Evolutionary conservation across 1,139 yeast genomes (phyloP).

Genomic region (Diutina siamensis): DNA sequence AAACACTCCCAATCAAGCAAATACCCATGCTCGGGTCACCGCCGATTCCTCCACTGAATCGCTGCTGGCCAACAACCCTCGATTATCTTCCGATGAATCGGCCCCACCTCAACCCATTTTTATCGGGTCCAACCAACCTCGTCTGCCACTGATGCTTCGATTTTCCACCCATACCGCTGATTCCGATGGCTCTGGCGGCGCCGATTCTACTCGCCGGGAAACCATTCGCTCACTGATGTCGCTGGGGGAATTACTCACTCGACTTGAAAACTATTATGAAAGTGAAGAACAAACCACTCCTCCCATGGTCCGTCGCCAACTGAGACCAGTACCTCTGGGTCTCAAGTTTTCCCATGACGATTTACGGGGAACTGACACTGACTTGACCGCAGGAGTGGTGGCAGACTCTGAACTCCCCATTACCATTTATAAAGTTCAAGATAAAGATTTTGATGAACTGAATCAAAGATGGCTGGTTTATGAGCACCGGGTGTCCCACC

Average conservation of each 20-base stretch:
- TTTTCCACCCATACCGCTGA: neutral
- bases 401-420: neutral
- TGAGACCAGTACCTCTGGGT: neutral
- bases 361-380: neutral
- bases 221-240: constrained; percentile 3
- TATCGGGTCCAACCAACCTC: neutral
- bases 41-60: neutral
- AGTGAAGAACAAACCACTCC: neutral
- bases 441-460: constrained; percentile 4
- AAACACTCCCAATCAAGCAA: neutral
- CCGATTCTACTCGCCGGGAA: neutral
- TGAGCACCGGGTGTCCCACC: neutral
- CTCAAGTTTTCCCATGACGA: neutral
- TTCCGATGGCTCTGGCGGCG: neutral
- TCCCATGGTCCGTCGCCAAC: neutral
- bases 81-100: neutral
- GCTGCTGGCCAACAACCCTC: neutral
- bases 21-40: neutral
- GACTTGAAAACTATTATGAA: constrained; percentile 1
- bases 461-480: constrained; percentile 2
- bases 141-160: constrained; percentile 3
- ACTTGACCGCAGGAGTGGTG: neutral
- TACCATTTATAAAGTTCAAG: constrained; percentile 3
- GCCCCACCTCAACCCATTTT: neutral
- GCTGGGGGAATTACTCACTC: constrained; percentile 4